Evolutionary conservation across 2,329 filamentous ascomycete species (phyloP).

Genomic region (Emergomyces orientalis): DNA sequence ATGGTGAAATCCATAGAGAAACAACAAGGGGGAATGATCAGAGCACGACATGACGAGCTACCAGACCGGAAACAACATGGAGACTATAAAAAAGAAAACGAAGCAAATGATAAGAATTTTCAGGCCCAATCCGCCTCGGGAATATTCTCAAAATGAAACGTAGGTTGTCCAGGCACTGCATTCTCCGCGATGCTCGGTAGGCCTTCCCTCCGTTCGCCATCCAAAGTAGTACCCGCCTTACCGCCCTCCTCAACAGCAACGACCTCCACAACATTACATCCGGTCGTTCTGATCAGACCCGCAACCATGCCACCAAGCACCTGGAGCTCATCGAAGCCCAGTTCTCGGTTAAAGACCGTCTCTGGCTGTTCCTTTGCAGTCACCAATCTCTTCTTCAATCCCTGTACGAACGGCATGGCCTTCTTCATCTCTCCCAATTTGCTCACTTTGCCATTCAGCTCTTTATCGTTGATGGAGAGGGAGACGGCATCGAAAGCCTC

Average conservation of each 20-base stretch:
- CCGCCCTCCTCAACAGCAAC: constrained; percentile 52
- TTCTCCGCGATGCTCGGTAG: constrained; percentile 55
- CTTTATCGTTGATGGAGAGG: constrained; percentile 67
- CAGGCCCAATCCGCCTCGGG: constrained; percentile 17
- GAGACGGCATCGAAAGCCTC: constrained; percentile 56
- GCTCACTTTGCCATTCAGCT: constrained; percentile 63
- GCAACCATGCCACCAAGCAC: constrained; percentile 69
- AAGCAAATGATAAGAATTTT: not conserved
- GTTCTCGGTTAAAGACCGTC: constrained; percentile 69
- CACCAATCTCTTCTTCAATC: constrained; percentile 71
- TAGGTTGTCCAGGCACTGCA: constrained; percentile 73
- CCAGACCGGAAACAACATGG: not conserved
- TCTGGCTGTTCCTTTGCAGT: constrained; percentile 54
- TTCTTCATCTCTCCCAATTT: constrained; percentile 83
- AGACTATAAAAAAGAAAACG: not conserved
- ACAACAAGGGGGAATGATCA: not conserved
- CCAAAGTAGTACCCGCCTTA: constrained; percentile 37
- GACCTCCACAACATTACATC: constrained; percentile 60
- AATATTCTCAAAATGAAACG: constrained; percentile 78
- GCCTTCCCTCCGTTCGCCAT: constrained; percentile 39
- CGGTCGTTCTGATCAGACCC: constrained; percentile 66
- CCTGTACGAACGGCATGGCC: constrained; percentile 93
- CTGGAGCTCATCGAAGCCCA: constrained; percentile 75
- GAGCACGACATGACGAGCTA: not conserved
- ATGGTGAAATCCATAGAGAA: not conserved